These are phyloP conservation scores for Fomitopsis palustris DNA, from an alignment of 1,284 basidiomycete species.

Conservation along the genomic window DNA sequence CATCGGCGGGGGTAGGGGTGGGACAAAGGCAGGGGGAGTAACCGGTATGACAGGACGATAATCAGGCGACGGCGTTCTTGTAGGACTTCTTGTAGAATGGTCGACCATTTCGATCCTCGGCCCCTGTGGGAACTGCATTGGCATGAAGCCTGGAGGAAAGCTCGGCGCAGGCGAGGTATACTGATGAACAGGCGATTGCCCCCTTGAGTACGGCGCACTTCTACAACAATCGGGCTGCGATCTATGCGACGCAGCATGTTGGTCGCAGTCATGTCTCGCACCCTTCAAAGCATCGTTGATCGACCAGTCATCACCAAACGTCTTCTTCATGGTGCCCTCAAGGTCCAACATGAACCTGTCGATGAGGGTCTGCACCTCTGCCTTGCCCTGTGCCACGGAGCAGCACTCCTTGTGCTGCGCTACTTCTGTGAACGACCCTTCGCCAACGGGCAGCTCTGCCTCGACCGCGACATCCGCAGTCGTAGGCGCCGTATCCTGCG, in stretches of 20 bases:
- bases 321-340: slow-evolving; percentile 42
- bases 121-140: background rate
- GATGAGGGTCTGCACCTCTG: slow-evolving; percentile 42
- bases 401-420: slow-evolving; percentile 37
- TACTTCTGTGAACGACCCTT: background rate
- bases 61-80: background rate
- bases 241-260: background rate
- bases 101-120: too few species aligned
- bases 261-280: slow-evolving; percentile 7
- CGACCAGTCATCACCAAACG: slow-evolving; percentile 37
- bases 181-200: background rate
- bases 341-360: slow-evolving; percentile 60
- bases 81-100: background rate
- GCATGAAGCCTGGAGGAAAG: background rate
- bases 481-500: background rate
- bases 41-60: background rate
- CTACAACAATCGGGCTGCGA: background rate
- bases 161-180: background rate
- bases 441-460: background rate
- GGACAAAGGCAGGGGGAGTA: slow-evolving; percentile 4
- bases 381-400: slow-evolving; percentile 46
- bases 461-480: background rate
- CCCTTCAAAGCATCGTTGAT: slow-evolving; percentile 2
- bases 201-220: background rate
- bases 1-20: slow-evolving; percentile 7